Base-by-base conservation (phyloP, 179 eudicot species). In the Silene vulgaris region DNA sequence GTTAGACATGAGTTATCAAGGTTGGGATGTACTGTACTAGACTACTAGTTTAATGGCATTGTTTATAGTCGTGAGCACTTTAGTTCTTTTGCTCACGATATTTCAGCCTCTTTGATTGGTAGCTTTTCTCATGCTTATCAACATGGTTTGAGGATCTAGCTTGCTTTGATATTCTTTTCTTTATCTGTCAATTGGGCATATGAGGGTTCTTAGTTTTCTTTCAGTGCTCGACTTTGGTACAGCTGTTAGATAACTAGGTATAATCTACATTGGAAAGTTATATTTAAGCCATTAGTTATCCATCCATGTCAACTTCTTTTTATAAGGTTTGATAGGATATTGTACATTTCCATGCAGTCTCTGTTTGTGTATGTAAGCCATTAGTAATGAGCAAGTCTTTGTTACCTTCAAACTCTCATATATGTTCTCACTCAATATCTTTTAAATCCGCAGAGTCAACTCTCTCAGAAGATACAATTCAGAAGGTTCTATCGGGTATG, bases 401-500 rank as follows among this genome's bases (percentile, higher is more conserved):
- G 64, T 19, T 61, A n/a, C 14, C 50, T 28, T 28, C 11, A 11
- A 2, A 32, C 40, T 71, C 16, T 56, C 1, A 8, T 17, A 40
- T 8, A 5, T 76, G 5, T 21, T 43, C 76, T 40, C 48, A 14
- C 67, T 69, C 73, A 3, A 21, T 67, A 28, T 69, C 50, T 26
- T 65, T 63, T 62, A 17, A 14, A 30, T 73, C 73, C 60, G 72
- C 88, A 80, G 93, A 82, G 80, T 79, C 90, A 79, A 77, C 78
- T 64, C 86, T 95, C 75, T 88, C 97, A 4, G 91, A 90, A 85
- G 93, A 90, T 75, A 89, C 91, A 37, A 77, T 95, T 78, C 88
- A 90, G 57, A 90, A 89, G 79, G 86, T 89, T 79, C 74, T 92
- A 28, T 88, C 96, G 72, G 97, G 98, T 91, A 85, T 75, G 76